Evolutionary conservation across 148 eudicot species (phyloP).

Genomic region (Silene uniflora): DNA sequence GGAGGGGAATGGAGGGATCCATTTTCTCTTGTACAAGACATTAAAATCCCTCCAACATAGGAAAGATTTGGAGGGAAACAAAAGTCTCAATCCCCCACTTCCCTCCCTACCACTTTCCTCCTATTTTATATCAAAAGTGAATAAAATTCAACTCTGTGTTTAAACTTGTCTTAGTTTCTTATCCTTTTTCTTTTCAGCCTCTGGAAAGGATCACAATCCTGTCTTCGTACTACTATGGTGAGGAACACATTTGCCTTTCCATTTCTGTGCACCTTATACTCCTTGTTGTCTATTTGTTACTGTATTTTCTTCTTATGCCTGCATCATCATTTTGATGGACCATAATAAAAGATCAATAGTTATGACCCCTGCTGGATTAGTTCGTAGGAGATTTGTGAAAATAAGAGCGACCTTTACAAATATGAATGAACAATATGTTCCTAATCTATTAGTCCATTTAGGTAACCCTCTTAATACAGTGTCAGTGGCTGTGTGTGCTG

Average conservation of each 20-base stretch:
- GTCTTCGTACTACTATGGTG: conserved; percentile 89
- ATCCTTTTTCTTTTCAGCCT: conserved; percentile 47
- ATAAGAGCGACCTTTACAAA: not conserved
- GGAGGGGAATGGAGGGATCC: too few species aligned
- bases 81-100: not conserved
- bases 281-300: not conserved
- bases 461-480: not conserved
- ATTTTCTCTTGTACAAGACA: too few species aligned
- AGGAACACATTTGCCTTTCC: conserved; percentile 23
- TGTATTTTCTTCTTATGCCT: not conserved
- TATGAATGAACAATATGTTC: not conserved
- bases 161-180: conserved; percentile 2
- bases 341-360: not conserved
- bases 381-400: not conserved
- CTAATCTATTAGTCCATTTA: not conserved
- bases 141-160: not conserved
- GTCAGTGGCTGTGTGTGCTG: not conserved
- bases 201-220: conserved; percentile 78
- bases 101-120: too few species aligned
- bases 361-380: not conserved
- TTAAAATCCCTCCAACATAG: too few species aligned
- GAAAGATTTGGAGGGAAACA: too few species aligned
- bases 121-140: too few species aligned
- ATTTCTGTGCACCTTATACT: not conserved
- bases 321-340: too few species aligned